phyloP scores from a whole-genome alignment of 2,329 filamentous ascomycete species.

The Colletotrichum brevisporum region DNA sequence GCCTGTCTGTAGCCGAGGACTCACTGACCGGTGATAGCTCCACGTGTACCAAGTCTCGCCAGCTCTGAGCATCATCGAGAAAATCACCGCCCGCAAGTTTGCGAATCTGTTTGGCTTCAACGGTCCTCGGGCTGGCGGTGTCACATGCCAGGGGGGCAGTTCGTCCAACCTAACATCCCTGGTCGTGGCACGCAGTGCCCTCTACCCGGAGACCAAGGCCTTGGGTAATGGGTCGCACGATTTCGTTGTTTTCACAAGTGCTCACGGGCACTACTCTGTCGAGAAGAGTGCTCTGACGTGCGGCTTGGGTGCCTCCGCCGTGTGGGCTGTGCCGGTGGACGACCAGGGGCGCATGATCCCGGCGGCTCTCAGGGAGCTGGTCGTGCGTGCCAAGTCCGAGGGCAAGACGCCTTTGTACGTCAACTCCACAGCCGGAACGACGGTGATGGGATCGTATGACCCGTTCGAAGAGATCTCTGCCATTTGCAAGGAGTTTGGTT shows the following conservation, averaged over 20 bases:
- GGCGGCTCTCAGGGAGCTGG: slow-evolving; percentile 72
- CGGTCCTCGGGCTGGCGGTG: slow-evolving; percentile 78
- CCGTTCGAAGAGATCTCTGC: slow-evolving; percentile 78
- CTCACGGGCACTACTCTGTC: slow-evolving; percentile 93
- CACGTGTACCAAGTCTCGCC: slow-evolving; percentile 97
- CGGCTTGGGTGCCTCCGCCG: slow-evolving; percentile 82
- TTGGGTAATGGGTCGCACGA: slow-evolving; percentile 75
- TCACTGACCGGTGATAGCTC: slow-evolving; percentile 60
- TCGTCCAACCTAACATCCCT: slow-evolving; percentile 89
- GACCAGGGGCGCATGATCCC: slow-evolving; percentile 79
- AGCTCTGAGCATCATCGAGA: slow-evolving; percentile 88
- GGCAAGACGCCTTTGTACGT: slow-evolving; percentile 92
- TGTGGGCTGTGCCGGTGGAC: slow-evolving; percentile 83
- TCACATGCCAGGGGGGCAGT: slow-evolving; percentile 85
- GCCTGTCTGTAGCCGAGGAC: not conserved
- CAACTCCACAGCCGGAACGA: slow-evolving; percentile 95
- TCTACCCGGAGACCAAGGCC: slow-evolving; percentile 84
- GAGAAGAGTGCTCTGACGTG: slow-evolving; percentile 95
- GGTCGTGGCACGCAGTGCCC: slow-evolving; percentile 87
- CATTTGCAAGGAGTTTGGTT: slow-evolving; percentile 77
- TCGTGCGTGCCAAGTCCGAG: slow-evolving; percentile 72
- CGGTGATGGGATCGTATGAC: slow-evolving; percentile 91
- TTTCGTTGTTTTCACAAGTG: slow-evolving; percentile 90
- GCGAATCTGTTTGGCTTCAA: slow-evolving; percentile 83
- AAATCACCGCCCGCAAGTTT: slow-evolving; percentile 80